Conservation (phyloP, 2,329 filamentous ascomycete genomes). For the Zarea fungicola region DNA sequence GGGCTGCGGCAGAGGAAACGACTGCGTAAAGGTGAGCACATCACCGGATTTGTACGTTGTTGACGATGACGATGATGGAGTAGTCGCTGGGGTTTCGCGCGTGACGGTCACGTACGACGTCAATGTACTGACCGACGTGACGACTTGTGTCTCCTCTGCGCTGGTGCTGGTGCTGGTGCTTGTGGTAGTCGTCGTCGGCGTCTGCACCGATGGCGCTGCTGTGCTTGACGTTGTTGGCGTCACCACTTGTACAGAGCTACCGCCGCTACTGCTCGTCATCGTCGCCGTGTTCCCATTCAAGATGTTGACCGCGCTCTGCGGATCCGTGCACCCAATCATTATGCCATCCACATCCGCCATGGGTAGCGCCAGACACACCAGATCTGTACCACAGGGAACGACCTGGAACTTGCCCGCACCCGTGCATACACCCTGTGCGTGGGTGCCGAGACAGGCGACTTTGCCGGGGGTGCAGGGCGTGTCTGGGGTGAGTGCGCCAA, state of each 20-base stretch:
- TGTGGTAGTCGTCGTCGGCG: background rate
- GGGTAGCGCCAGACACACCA: conserved; percentile 49
- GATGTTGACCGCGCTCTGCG: conserved; percentile 34
- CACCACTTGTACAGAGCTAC: background rate
- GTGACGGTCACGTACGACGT: background rate
- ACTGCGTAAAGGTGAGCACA: no score
- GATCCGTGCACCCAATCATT: conserved; percentile 42
- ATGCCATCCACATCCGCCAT: conserved; percentile 45
- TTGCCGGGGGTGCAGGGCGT: conserved; percentile 43
- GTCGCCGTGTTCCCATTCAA: conserved; percentile 27
- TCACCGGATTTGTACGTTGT: conserved; percentile 4
- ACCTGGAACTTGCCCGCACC: conserved; percentile 37
- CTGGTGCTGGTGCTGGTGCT: background rate
- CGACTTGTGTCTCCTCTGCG: background rate
- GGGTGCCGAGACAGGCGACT: conserved; percentile 5
- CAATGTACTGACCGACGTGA: background rate
- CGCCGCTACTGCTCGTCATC: background rate
- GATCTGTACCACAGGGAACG: conserved; percentile 28
- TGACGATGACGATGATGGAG: conserved; percentile 24
- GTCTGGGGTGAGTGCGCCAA: conserved; percentile 36
- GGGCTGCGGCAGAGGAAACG: no score
- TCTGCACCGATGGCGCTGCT: background rate
- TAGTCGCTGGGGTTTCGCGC: no score
- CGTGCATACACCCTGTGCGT: conserved; percentile 30
- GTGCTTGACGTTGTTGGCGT: background rate